Evolutionary conservation across 2,329 filamentous ascomycete species (phyloP), one percentile per base, ranked within the genome.

Genomic region (Colletotrichum sp.): DNA sequence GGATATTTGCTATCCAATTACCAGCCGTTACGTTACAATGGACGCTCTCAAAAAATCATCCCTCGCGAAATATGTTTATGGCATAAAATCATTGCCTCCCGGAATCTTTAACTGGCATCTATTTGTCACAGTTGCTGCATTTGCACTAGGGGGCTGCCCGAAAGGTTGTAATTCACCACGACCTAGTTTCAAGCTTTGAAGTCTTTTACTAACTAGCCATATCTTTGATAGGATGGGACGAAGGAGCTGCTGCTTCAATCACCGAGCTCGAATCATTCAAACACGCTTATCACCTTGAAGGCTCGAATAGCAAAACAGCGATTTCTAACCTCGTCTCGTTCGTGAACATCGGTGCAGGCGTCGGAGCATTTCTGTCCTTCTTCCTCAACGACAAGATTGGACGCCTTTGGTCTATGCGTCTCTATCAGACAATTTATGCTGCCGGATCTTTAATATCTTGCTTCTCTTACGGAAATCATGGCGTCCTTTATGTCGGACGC

Each of bases 351-450:
- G 76, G 76, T 12, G 66, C 57, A 16, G 69, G 60, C 63, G 44
- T 77, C 13, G 69, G 75, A 39, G 49, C 83, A 3, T 79, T 72
- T 12, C 68, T 83, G 3, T 84, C 84, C 12, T 86, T 85, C 78
- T 84, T 86, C 78, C 74, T 86, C 87, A 88, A 86, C 78, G 80
- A 87, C 72, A 79, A 81, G 9, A 80, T 86, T 21, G 85, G 86
- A 2, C 18, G 74, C 21, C 78, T 85, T 62, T 24, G 64, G 64
- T 66, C 36, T 0, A 66, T 66, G 36, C 21, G 64, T 12, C 39
- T 66, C n/a, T 66, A 66, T 26, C 64, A 66, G 13, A 26, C 30
- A 24, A 13, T 66, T 30, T 85, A 80, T 78, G 81, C 83, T 71
- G 77, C 82, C 57, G 83, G 84, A 18, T 81, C 84, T 44, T 77